A percentile compares a stretch with the other conserved stretches of the same genome.
Conservation (phyloP, 164 flowering plant species). For the Vitis rupestris region DNA sequence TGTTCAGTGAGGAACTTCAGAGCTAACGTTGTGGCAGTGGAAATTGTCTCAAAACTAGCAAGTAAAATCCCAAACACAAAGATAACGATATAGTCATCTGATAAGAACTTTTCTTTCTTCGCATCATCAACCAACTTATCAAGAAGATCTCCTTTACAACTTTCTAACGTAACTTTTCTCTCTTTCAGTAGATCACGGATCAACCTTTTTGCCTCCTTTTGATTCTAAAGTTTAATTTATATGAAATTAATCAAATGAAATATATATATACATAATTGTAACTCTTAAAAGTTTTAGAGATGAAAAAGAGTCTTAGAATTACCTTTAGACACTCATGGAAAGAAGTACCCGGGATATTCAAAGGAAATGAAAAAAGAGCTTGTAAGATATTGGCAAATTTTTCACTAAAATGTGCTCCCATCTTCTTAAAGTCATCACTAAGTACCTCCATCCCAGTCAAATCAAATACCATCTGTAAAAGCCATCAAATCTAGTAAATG, state of each 20-base stretch:
- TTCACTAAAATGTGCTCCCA: too few relatives aligned
- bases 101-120: constrained; percentile 24
- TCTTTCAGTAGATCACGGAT: constrained; percentile 11
- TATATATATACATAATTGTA: too few relatives aligned
- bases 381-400: background rate
- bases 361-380: constrained; percentile 15
- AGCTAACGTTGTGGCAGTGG: constrained; percentile 23
- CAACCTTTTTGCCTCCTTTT: constrained; percentile 5
- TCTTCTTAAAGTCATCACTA: too few relatives aligned
- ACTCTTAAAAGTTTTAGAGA: too few relatives aligned
- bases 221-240: constrained; percentile 4
- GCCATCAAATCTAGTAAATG: too few relatives aligned
- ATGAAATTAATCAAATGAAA: background rate
- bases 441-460: too few relatives aligned
- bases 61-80: constrained; percentile 25
- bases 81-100: constrained; percentile 23
- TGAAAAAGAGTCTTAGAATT: too few relatives aligned
- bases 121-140: constrained; percentile 25
- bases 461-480: too few relatives aligned
- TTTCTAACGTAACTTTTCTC: constrained; percentile 18
- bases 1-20: constrained; percentile 32
- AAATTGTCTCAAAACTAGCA: constrained; percentile 24
- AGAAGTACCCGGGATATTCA: constrained; percentile 25
- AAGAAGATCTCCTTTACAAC: constrained; percentile 21
- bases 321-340: background rate